Evolutionary conservation across 306 rosid genomes (phyloP).

Genomic region (Medicago lupulina): DNA sequence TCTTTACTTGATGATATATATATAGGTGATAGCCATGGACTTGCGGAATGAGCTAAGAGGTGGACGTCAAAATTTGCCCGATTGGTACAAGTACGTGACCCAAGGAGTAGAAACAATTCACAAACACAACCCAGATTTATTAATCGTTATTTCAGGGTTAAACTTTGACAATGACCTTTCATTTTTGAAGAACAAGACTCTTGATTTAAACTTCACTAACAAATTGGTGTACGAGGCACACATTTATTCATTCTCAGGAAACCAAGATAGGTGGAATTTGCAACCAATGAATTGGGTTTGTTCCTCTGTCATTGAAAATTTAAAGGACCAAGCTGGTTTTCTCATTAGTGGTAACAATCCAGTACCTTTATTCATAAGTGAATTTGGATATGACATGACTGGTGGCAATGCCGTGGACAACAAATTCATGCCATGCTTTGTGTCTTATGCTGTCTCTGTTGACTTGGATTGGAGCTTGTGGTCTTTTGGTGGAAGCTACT

Average conservation of each 20-base stretch:
- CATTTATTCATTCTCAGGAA: constrained; percentile 47
- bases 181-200: constrained; percentile 42
- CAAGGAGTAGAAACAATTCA: constrained; percentile 51
- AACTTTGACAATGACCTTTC: constrained; percentile 48
- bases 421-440: constrained; percentile 46
- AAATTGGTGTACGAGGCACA: constrained; percentile 55
- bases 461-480: constrained; percentile 64
- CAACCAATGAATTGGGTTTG: constrained; percentile 43
- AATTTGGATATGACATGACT: constrained; percentile 55
- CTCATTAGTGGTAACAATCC: constrained; percentile 38
- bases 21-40: constrained; percentile 53
- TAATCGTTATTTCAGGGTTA: constrained; percentile 50
- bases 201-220: constrained; percentile 37
- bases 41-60: constrained; percentile 60
- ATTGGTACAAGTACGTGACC: constrained; percentile 48
- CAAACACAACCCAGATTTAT: constrained; percentile 34
- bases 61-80: constrained; percentile 35
- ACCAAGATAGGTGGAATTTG: constrained; percentile 18
- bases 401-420: constrained; percentile 34
- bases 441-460: constrained; percentile 35
- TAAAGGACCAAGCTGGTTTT: constrained; percentile 34
- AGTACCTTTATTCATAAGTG: constrained; percentile 50
- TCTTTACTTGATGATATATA: neutral
- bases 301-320: neutral
- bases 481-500: constrained; percentile 58